Percentiles rank a stretch among this genome's conserved stretches.
Conservation (phyloP, 2,329 filamentous ascomycete species). For the Fusarium avenaceum region DNA sequence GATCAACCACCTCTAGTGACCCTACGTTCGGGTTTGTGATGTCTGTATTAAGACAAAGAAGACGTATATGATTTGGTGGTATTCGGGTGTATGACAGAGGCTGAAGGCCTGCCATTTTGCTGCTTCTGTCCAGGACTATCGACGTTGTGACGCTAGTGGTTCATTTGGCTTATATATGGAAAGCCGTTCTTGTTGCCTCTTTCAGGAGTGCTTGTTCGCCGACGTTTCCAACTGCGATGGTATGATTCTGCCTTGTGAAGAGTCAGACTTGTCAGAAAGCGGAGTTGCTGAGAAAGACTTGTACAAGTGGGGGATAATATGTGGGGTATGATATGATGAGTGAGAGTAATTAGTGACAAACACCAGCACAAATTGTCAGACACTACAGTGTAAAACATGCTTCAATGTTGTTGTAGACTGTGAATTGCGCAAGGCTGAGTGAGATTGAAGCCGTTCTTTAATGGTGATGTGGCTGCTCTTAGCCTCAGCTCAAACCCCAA, state of each 20-base stretch:
- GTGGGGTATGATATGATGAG: neutral
- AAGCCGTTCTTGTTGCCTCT: too few species aligned
- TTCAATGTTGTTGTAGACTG: too few species aligned
- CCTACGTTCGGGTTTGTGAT: neutral
- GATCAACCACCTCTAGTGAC: neutral
- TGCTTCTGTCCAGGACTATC: neutral
- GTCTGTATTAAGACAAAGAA: neutral
- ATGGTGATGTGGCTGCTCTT: slow-evolving; percentile 12
- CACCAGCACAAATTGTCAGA: too few species aligned
- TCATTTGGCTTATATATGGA: neutral
- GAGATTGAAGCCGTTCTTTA: neutral
- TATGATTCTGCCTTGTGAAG: neutral
- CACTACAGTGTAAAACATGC: too few species aligned
- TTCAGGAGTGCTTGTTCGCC: too few species aligned
- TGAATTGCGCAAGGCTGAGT: neutral
- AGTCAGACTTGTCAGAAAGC: neutral
- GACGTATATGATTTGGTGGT: neutral
- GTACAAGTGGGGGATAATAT: neutral
- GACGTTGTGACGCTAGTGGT: too few species aligned
- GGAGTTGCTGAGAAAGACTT: neutral
- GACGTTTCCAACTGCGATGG: neutral
- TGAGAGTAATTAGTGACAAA: neutral
- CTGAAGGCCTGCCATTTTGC: neutral
- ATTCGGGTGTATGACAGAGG: neutral
- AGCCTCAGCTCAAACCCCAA: slow-evolving; percentile 10